Base-by-base conservation (phyloP, 73 alveolate species). In the Paramecium caudatum region DNA sequence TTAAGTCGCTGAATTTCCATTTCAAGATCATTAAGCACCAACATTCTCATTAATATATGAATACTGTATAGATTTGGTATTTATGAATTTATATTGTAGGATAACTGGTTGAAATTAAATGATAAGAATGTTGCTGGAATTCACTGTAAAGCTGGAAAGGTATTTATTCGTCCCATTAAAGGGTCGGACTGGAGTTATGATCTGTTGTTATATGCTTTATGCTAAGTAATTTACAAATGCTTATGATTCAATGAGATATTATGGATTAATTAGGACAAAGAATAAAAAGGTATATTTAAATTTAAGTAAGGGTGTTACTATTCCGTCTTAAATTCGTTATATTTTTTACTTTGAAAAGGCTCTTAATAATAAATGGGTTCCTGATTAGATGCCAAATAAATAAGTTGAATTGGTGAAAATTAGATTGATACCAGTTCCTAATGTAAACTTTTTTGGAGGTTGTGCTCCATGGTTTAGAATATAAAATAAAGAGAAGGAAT, bases 131-230 rank as follows among this genome's bases (percentile, higher is more conserved):
- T 93, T 8, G 98, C 97, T n/a, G 99, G 97, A 1, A 98, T 97
- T 32, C 99, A 98, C 88, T 98, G 99, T 65, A 98, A 98, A 85
- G 99, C 99, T 8, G 99, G 99, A 7, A 98, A 98, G 32, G 84
- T 68, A 68, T 3, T 68, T 27, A 34, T 37, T 68, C 12, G 3
- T 15, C 25, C 21, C 10, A 36, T 9, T 68, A 2, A 34, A 68
- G 93, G 99, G 99, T 3, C 91, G 99, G 61, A 98, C 99, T n/a
- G 99, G 99, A 0, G 98, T 97, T 25, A 90, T 96, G 94, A 98
- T 98, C 25, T 94, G 99, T 63, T 96, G 98, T 78, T 98, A 93
- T 90, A 91, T 98, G 65, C 93, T 98, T 37, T 97, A 83, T 88
- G 94, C 98, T 0, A 96, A 96, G 47, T 68, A 90, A 46, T 85